Evolutionary conservation across 2,329 filamentous ascomycete genomes (phyloP).

Genomic region (Clonostachys sp.): DNA sequence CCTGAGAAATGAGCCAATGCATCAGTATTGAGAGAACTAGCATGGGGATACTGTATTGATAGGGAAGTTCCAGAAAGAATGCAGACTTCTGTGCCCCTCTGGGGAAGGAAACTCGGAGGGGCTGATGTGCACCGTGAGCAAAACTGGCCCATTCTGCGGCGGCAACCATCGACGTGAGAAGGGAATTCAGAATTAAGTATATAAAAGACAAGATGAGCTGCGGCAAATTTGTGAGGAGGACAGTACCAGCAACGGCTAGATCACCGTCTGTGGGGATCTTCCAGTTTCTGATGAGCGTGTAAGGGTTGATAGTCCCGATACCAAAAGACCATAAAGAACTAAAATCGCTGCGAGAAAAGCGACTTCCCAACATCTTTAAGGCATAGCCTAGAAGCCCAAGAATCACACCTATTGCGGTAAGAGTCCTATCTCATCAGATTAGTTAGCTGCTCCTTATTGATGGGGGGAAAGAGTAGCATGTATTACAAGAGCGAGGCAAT

Average conservation of each 20-base stretch:
- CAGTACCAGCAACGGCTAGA: neutral
- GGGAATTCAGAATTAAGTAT: neutral
- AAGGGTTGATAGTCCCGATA: too few species aligned
- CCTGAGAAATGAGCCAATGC: neutral
- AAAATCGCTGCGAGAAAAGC: too few species aligned
- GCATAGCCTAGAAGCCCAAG: too few species aligned
- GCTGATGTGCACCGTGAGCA: neutral
- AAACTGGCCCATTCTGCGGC: neutral
- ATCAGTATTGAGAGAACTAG: neutral
- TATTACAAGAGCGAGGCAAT: too few species aligned
- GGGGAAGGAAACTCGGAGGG: neutral
- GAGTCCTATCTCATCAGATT: too few species aligned
- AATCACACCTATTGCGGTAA: too few species aligned
- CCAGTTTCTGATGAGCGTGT: too few species aligned
- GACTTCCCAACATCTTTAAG: too few species aligned
- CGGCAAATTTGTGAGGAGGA: neutral
- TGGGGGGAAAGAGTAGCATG: too few species aligned
- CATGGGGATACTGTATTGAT: neutral
- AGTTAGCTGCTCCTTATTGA: too few species aligned
- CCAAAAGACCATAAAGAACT: too few species aligned
- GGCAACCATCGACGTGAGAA: neutral
- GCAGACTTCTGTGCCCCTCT: neutral
- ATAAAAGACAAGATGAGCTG: neutral
- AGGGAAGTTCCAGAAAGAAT: neutral
- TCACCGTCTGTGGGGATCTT: too few species aligned